A percentile compares a stretch with the other conserved stretches of the same genome.
phyloP scores from a whole-genome alignment of 192 early-diverging fungal species.

The Helicostylum pulchrum region DNA sequence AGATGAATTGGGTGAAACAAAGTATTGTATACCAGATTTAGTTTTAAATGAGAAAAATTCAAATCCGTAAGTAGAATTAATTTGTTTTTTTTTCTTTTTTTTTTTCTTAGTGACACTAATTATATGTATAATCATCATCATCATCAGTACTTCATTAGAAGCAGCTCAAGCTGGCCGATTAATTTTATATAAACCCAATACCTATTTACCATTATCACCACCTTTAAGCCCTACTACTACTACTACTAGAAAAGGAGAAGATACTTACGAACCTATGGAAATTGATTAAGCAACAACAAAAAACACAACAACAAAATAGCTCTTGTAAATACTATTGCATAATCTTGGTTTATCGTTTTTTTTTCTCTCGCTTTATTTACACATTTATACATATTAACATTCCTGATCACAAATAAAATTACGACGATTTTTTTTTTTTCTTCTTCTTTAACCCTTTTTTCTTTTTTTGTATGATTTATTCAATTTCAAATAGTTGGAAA shows the following conservation, averaged over 20 bases:
- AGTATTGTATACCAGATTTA: slow-evolving; percentile 16
- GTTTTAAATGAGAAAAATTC: slow-evolving; percentile 4
- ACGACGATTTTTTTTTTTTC: background rate
- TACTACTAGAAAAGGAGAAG: slow-evolving; percentile 10
- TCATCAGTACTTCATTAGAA: background rate
- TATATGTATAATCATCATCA: background rate
- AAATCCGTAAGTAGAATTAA: background rate
- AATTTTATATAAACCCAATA: background rate
- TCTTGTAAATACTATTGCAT: background rate
- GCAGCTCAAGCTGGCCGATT: background rate
- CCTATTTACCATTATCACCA: slow-evolving; percentile 1
- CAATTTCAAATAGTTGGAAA: too few relatives aligned
- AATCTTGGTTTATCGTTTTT: too few relatives aligned
- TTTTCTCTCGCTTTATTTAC: slow-evolving; percentile 2
- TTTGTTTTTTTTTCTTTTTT: background rate
- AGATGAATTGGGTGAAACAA: slow-evolving; percentile 12
- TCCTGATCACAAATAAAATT: too few relatives aligned
- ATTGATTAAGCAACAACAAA: slow-evolving; percentile 5
- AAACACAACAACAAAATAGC: background rate
- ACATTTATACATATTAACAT: background rate
- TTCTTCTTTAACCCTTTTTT: background rate
- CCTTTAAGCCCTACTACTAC: background rate
- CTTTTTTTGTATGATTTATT: too few relatives aligned
- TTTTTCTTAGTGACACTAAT: slow-evolving; percentile 3
- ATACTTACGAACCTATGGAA: slow-evolving; percentile 11